A percentile compares a stretch with the other conserved stretches of the same genome.
Conservation (phyloP, 2,329 filamentous ascomycete species). For the Parafenestella ontariensis region DNA sequence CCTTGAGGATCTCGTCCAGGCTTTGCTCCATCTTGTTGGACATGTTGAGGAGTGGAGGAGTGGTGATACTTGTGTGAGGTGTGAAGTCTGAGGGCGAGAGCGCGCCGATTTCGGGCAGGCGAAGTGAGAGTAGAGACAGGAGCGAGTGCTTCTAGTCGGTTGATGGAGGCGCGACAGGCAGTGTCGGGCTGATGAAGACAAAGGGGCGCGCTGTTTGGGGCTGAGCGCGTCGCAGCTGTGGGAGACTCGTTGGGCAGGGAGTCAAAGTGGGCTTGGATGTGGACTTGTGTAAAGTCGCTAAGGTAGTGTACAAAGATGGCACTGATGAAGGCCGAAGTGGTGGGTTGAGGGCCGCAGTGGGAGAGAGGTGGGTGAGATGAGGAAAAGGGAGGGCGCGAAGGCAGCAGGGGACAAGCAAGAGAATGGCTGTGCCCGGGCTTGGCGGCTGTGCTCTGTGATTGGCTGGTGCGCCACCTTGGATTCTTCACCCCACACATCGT, state of each 20-base stretch:
- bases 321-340: slow-evolving; percentile 15
- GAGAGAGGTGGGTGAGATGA: slow-evolving; percentile 9
- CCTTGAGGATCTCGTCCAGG: slow-evolving; percentile 95
- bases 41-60: slow-evolving; percentile 30
- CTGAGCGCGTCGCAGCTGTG: slow-evolving; percentile 25
- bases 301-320: slow-evolving; percentile 16
- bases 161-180: slow-evolving; percentile 16
- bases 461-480: slow-evolving; percentile 21
- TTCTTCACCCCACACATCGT: slow-evolving; percentile 42
- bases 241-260: slow-evolving; percentile 14
- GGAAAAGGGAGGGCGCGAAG: slow-evolving; percentile 19
- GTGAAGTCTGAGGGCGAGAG: slow-evolving; percentile 17
- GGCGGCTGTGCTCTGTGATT: background rate
- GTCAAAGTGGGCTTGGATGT: slow-evolving; percentile 18
- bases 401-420: slow-evolving; percentile 14
- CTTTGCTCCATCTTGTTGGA: slow-evolving; percentile 90
- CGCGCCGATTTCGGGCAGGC: slow-evolving; percentile 17
- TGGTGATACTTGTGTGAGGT: slow-evolving; percentile 18
- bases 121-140: slow-evolving; percentile 13
- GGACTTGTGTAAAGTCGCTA: slow-evolving; percentile 7
- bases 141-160: slow-evolving; percentile 10
- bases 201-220: slow-evolving; percentile 26
- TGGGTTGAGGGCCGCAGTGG: slow-evolving; percentile 4
- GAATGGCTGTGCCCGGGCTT: background rate
- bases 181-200: slow-evolving; percentile 10